Conservation (phyloP, 306 rosid species). For the Neltuma alba region DNA sequence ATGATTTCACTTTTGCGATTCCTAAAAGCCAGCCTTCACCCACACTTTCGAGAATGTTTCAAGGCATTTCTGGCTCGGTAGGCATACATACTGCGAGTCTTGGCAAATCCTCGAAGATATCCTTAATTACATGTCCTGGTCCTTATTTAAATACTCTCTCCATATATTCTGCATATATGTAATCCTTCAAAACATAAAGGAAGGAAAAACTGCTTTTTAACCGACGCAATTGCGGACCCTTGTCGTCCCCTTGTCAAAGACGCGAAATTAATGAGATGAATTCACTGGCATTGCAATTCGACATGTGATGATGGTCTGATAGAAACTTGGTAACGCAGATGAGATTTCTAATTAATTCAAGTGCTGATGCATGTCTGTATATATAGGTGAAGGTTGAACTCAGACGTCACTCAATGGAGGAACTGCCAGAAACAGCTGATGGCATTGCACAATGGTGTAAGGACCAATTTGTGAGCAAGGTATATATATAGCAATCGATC, state of each 20-base stretch:
- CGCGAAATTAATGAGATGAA: too few species aligned
- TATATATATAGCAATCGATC: constrained; percentile 34
- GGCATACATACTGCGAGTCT: constrained; percentile 33
- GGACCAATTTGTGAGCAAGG: constrained; percentile 77
- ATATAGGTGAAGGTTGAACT: constrained; percentile 75
- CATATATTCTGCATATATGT: too few species aligned
- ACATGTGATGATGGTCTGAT: too few species aligned
- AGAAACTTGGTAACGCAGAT: too few species aligned
- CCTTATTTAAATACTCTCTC: too few species aligned
- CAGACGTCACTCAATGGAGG: constrained; percentile 67
- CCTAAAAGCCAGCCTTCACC: constrained; percentile 65
- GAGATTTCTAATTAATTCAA: background rate
- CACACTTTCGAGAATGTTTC: constrained; percentile 65
- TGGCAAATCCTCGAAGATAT: background rate
- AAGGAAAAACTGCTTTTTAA: too few species aligned
- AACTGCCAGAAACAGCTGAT: constrained; percentile 73
- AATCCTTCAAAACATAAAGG: too few species aligned
- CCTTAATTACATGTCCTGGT: too few species aligned
- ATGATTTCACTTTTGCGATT: constrained; percentile 80
- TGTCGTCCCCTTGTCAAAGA: too few species aligned
- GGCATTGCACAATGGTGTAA: constrained; percentile 88
- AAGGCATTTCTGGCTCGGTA: constrained; percentile 76
- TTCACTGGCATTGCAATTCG: too few species aligned
- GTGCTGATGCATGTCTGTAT: background rate
- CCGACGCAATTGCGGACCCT: too few species aligned